These are phyloP conservation scores for Backusella luteola DNA, from an alignment of 192 early-diverging fungal genomes.

Conservation along the genomic window DNA sequence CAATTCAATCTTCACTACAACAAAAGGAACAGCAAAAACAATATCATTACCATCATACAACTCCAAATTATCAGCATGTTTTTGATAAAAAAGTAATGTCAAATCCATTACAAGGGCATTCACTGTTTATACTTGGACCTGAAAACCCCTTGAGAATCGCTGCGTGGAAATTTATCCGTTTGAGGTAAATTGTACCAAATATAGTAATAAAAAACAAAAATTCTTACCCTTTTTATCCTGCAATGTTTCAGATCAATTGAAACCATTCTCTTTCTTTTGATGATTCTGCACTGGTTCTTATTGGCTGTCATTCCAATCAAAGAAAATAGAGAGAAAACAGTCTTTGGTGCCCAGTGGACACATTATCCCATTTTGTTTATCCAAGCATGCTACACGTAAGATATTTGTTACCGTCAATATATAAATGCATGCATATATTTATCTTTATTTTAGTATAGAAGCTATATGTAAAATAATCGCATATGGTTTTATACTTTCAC, in stretches of 20 bases:
- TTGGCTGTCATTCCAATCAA: constrained; percentile 39
- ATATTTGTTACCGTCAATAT: neutral
- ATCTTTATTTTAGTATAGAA: constrained; percentile 21
- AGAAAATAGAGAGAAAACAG: constrained; percentile 30
- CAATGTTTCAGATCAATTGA: constrained; percentile 31
- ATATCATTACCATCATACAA: neutral
- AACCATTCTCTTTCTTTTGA: constrained; percentile 36
- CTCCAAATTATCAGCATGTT: neutral
- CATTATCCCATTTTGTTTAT: constrained; percentile 43
- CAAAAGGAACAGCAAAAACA: neutral
- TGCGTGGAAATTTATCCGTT: constrained; percentile 37
- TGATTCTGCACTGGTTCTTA: constrained; percentile 45
- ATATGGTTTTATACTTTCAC: constrained; percentile 40
- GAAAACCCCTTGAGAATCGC: constrained; percentile 31
- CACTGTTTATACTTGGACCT: constrained; percentile 36
- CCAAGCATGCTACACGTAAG: constrained; percentile 41
- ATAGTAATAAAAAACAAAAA: neutral
- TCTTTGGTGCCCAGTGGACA: constrained; percentile 42
- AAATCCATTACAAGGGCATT: constrained; percentile 37
- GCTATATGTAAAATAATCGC: constrained; percentile 40
- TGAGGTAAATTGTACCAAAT: constrained; percentile 28
- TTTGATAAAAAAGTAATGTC: neutral
- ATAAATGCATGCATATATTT: neutral
- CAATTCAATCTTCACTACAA: neutral
- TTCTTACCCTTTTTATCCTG: neutral